These are phyloP conservation scores for Pouteria glomerata DNA, from an alignment of 148 eudicot genomes.

Conservation along the genomic window DNA sequence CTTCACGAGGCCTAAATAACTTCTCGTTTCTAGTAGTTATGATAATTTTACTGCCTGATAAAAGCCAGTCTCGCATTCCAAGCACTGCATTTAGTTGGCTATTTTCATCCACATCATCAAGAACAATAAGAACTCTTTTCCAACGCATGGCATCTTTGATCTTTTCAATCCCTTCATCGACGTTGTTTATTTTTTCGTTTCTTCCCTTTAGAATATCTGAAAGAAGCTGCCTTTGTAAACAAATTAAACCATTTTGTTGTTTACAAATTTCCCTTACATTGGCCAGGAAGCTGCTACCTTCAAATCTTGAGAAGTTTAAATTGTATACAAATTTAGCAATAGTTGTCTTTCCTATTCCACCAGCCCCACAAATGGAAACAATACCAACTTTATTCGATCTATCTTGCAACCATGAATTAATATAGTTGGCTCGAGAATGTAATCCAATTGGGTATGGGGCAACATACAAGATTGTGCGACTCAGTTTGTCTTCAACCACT, in stretches of 20 bases:
- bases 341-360: constrained; percentile 7
- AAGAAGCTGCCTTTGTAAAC: neutral
- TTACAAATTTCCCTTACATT: neutral
- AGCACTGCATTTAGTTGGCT: neutral
- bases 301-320: neutral
- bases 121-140: no score
- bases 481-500: neutral
- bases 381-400: neutral
- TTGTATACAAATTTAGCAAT: neutral
- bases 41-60: constrained; percentile 1
- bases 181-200: neutral
- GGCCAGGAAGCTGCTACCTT: neutral
- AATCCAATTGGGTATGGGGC: neutral
- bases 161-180: constrained; percentile 1
- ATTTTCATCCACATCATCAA: neutral
- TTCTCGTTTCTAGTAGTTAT: neutral
- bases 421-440: neutral
- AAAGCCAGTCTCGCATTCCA: neutral
- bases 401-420: neutral
- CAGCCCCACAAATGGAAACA: neutral
- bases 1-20: neutral
- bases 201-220: neutral
- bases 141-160: neutral
- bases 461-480: neutral
- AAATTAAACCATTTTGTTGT: neutral